Conservation (phyloP, 2,329 filamentous ascomycete genomes). For the Diplodia sapinea region DNA sequence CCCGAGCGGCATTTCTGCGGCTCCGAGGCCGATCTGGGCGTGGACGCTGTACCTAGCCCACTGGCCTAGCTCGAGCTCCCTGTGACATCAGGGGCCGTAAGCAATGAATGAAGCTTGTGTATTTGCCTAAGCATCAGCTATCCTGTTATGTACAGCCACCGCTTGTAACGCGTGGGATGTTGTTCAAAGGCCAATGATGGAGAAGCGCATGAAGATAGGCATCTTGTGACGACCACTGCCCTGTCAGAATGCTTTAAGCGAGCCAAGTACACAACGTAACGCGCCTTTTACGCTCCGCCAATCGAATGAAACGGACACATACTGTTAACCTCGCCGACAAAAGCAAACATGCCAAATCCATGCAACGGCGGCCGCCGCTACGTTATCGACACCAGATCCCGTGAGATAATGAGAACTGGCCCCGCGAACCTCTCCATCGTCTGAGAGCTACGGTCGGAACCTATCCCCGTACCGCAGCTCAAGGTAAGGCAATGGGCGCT, state of each 20-base stretch:
- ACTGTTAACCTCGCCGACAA: background rate
- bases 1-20: slow-evolving; percentile 17
- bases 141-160: slow-evolving; percentile 10
- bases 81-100: background rate
- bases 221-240: slow-evolving; percentile 5
- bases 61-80: background rate
- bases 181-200: slow-evolving; percentile 7
- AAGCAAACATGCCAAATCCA: slow-evolving; percentile 21
- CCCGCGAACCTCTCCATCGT: slow-evolving; percentile 4
- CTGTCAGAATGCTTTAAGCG: background rate
- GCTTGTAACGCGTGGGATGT: slow-evolving; percentile 11
- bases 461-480: background rate
- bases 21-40: background rate
- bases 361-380: background rate
- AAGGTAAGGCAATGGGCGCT: background rate
- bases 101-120: slow-evolving; percentile 9
- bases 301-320: slow-evolving; percentile 3
- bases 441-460: background rate
- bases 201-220: background rate
- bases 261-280: background rate
- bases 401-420: background rate
- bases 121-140: slow-evolving; percentile 6
- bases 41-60: background rate
- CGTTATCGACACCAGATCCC: slow-evolving; percentile 1
- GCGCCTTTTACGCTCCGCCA: slow-evolving; percentile 1